phyloP scores from a whole-genome alignment of 2,329 filamentous ascomycete genomes.

The Cordyceps farinosa region DNA sequence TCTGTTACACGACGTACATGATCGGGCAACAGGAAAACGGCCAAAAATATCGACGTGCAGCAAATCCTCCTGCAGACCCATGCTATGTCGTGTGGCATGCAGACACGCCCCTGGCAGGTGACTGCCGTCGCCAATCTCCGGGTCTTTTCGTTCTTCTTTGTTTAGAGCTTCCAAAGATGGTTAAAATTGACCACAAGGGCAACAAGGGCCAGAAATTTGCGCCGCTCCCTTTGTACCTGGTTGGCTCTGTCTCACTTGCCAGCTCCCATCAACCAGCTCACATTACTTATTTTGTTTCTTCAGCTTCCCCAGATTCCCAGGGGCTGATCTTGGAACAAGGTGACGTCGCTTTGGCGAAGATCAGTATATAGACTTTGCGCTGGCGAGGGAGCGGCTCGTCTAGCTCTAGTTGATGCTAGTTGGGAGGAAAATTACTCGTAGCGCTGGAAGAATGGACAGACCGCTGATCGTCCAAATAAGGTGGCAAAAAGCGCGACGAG shows the following conservation, averaged over 20 bases:
- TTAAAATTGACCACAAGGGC: not conserved
- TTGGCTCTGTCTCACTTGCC: slow-evolving; percentile 2
- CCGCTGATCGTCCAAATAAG: slow-evolving; percentile 6
- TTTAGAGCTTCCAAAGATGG: not conserved
- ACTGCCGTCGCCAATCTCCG: not conserved
- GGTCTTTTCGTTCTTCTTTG: not conserved
- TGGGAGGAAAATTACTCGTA: not conserved
- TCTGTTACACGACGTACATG: too few species aligned
- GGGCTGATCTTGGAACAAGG: not conserved
- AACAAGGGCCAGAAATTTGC: not conserved
- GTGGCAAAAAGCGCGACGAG: not conserved
- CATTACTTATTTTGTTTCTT: not conserved
- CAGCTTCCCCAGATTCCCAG: slow-evolving; percentile 13
- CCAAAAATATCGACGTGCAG: slow-evolving; percentile 3
- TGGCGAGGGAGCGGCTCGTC: not conserved
- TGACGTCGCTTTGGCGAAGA: not conserved
- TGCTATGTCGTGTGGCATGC: too few species aligned
- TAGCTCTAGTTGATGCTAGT: not conserved
- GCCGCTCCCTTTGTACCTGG: not conserved
- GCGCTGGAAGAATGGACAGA: not conserved
- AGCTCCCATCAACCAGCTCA: not conserved
- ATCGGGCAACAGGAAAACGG: not conserved
- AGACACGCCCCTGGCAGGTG: not conserved
- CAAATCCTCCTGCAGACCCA: not conserved
- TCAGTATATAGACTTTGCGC: not conserved